phyloP scores from a whole-genome alignment of 257 asterid genomes.

The Solanum paucissectum region DNA sequence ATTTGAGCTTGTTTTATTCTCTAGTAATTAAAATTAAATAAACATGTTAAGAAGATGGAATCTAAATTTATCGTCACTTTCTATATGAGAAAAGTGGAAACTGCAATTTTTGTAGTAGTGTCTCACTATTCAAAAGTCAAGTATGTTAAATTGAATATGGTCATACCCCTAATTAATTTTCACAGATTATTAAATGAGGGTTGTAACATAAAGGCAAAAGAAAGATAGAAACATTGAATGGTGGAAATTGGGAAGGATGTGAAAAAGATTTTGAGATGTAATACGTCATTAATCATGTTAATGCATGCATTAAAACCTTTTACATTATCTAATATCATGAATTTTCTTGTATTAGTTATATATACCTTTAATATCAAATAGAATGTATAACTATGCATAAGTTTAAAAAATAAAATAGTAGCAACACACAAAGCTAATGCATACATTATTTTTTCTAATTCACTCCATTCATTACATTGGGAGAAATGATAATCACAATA shows the following conservation, averaged over 20 bases:
- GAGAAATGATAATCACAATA: no score
- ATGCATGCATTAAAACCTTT: background rate
- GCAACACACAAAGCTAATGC: background rate
- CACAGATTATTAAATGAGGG: background rate
- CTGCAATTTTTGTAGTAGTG: background rate
- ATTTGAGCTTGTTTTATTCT: background rate
- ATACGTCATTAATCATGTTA: background rate
- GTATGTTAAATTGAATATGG: background rate
- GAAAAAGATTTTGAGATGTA: background rate
- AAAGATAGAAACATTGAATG: background rate
- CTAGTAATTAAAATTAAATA: background rate
- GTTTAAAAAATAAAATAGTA: background rate
- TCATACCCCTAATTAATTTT: background rate
- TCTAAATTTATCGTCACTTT: background rate
- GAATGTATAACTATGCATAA: background rate
- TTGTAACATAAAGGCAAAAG: no score
- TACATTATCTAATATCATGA: background rate
- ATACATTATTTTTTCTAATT: background rate
- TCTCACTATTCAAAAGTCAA: background rate
- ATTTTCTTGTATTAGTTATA: background rate
- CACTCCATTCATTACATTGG: background rate
- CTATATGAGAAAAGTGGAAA: background rate
- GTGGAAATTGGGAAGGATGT: background rate
- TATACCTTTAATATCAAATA: background rate
- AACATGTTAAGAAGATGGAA: background rate